Evolutionary conservation across 2,329 filamentous ascomycete genomes (phyloP).

Genomic region (Lasiodiplodia theobromae): DNA sequence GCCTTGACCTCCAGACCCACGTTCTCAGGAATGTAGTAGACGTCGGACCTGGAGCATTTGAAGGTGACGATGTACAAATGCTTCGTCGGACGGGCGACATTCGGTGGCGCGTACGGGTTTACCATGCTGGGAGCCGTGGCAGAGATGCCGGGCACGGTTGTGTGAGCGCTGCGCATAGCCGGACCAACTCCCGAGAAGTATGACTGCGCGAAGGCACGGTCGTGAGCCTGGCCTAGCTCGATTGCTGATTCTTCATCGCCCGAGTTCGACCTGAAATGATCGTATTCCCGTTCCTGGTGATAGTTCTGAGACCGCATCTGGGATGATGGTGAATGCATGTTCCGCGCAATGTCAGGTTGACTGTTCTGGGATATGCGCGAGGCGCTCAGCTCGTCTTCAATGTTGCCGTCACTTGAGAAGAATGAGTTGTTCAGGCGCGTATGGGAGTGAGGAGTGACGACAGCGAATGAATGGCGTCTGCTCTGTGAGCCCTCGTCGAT

Average conservation of each 20-base stretch:
- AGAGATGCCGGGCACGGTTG: slow-evolving; percentile 40
- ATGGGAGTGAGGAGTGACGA: slow-evolving; percentile 34
- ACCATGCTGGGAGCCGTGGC: slow-evolving; percentile 26
- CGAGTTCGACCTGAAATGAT: slow-evolving; percentile 27
- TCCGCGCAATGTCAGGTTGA: slow-evolving; percentile 12
- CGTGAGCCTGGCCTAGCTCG: slow-evolving; percentile 28
- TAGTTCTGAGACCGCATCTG: slow-evolving; percentile 18
- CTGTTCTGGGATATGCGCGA: slow-evolving; percentile 15
- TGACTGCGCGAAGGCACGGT: slow-evolving; percentile 36
- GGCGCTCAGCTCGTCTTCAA: slow-evolving; percentile 20
- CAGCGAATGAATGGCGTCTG: slow-evolving; percentile 77
- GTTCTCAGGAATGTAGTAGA: slow-evolving; percentile 96
- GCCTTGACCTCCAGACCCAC: slow-evolving; percentile 89
- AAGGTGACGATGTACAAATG: slow-evolving; percentile 87
- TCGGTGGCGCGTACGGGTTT: slow-evolving; percentile 46
- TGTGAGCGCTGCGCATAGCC: slow-evolving; percentile 44
- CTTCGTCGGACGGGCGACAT: slow-evolving; percentile 41
- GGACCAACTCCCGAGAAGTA: slow-evolving; percentile 49
- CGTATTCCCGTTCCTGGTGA: slow-evolving; percentile 27
- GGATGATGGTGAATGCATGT: slow-evolving; percentile 14
- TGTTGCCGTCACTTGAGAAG: slow-evolving; percentile 32
- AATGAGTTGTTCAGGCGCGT: slow-evolving; percentile 39
- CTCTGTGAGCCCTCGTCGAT: slow-evolving; percentile 71
- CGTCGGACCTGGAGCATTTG: slow-evolving; percentile 93
- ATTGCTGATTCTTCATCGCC: slow-evolving; percentile 29